Base-by-base conservation (phyloP, 78 protist species). In the Dictyostelium purpureum region DNA sequence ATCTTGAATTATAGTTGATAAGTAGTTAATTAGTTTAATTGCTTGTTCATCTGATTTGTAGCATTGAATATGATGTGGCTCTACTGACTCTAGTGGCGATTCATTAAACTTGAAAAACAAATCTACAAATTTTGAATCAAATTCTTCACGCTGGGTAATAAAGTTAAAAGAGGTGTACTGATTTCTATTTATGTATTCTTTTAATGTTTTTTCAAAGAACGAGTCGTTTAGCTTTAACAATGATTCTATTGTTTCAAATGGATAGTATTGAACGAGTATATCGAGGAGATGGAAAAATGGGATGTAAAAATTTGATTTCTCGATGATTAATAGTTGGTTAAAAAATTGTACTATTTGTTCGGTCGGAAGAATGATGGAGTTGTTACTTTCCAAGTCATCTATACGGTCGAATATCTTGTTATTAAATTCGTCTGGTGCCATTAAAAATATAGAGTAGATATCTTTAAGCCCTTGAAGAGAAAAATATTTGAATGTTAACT, bases 261-360 rank as follows among this genome's bases (percentile, higher is more conserved):
- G 6, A 63, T 63, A 42, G 18, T 63, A n/a, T n/a, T n/a, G n/a
- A n/a, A n/a, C n/a, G n/a, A n/a, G n/a, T n/a, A n/a, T n/a, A n/a
- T n/a, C n/a, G n/a, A n/a, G n/a, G n/a, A n/a, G n/a, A n/a, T n/a
- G n/a, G n/a, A n/a, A n/a, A n/a, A n/a, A n/a, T n/a, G n/a, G 33
- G 5, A 63, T 63, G 35, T 63, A 63, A 63, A 63, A 63, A 63
- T 63, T 63, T 63, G 71, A 63, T 63, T 33, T 63, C 6, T 63
- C 71, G 0, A 63, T 12, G 11, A 63, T 11, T 14, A 28, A 63
- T 3, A 63, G 42, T 33, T 63, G 71, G 26, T 63, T 35, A 33
- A 63, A 63, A 6, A 63, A 63, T n/a, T 16, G 43, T 63, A 11
- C 16, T 33, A 63, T 33, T 43, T 4, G 19, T 28, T n/a, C n/a